Percentiles rank a stretch among this genome's conserved stretches.
Evolutionary conservation across 129 eudicot genomes (phyloP).

Genomic region (Flaveria bidentis): DNA sequence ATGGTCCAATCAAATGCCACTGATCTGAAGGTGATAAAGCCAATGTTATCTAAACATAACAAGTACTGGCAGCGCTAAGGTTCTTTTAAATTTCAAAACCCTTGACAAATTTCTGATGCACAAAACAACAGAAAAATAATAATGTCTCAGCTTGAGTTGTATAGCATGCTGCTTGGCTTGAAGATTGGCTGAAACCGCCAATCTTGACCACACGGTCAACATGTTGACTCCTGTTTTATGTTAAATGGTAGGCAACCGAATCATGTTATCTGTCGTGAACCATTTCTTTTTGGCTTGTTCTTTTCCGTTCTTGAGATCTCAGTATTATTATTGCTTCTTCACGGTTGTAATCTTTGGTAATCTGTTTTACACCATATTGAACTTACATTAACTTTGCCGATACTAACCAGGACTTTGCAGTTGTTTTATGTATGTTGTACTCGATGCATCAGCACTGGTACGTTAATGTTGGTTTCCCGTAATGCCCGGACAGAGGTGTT

Average conservation of each 20-base stretch:
- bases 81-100: neutral
- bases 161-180: constrained; percentile 13
- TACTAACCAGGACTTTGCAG: neutral
- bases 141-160: constrained; percentile 17
- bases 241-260: neutral
- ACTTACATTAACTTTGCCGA: neutral
- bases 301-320: neutral
- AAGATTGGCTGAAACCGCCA: constrained; percentile 8
- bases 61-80: constrained; percentile 2
- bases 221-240: constrained; percentile 2
- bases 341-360: neutral
- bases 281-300: neutral
- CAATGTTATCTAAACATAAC: neutral
- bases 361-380: constrained; percentile 8
- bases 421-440: constrained; percentile 6
- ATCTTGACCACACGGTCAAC: constrained; percentile 4
- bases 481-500: neutral
- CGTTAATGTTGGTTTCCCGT: neutral
- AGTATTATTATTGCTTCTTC: constrained; percentile 22
- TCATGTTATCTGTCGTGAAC: constrained; percentile 2
- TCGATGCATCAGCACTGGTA: neutral
- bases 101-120: constrained; percentile 16
- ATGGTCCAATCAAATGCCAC: constrained; percentile 15
- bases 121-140: constrained; percentile 9
- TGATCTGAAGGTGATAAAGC: constrained; percentile 3